phyloP scores from a whole-genome alignment of 2,329 filamentous ascomycete genomes.

The Arthroderma uncinatum region DNA sequence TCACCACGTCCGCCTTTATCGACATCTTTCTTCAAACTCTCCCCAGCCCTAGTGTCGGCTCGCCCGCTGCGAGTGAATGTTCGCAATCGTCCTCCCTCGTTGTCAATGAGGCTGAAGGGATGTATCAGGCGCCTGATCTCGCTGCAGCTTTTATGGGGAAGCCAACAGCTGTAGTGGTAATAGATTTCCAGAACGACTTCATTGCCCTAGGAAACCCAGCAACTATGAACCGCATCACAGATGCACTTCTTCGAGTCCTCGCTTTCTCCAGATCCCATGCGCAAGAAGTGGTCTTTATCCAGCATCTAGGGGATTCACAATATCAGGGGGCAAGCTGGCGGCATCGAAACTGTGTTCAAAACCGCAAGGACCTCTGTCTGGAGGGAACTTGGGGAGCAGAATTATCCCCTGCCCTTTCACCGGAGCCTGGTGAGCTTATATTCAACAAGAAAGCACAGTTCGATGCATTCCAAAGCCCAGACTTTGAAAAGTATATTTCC shows the following conservation, averaged over 20 bases:
- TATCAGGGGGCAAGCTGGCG: slow-evolving; percentile 1
- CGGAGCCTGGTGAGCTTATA: neutral
- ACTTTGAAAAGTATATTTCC: slow-evolving; percentile 5
- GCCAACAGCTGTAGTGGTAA: neutral
- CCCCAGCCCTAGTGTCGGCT: neutral
- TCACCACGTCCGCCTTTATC: neutral
- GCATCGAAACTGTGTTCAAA: neutral
- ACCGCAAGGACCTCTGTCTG: neutral
- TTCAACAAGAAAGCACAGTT: slow-evolving; percentile 4
- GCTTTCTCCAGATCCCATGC: neutral
- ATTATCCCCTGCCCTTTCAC: slow-evolving; percentile 1
- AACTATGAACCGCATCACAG: neutral
- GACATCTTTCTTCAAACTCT: neutral
- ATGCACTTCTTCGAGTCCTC: slow-evolving; percentile 3
- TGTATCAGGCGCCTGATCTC: neutral
- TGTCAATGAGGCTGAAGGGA: neutral
- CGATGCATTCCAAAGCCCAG: slow-evolving; percentile 1
- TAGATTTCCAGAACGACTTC: slow-evolving; percentile 5
- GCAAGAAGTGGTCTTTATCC: neutral
- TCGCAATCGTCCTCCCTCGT: neutral
- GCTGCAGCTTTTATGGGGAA: neutral
- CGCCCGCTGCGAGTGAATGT: neutral
- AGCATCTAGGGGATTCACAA: slow-evolving; percentile 1
- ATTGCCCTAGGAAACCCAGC: neutral
- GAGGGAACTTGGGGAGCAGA: slow-evolving; percentile 1